Base-by-base conservation (phyloP, 345 rosid genomes). In the Euphorbia tirucalli region DNA sequence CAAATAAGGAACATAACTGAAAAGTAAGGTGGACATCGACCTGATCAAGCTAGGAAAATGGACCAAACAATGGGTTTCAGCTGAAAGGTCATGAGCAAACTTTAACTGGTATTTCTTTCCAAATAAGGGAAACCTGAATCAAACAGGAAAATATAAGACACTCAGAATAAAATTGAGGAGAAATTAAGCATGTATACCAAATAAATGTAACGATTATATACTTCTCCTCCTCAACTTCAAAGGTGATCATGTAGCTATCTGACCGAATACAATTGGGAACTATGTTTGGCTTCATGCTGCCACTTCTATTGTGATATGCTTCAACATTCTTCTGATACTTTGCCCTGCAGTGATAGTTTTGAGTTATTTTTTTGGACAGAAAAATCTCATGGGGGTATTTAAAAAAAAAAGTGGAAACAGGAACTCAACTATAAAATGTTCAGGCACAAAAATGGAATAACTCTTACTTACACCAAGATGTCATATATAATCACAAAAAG, bases 191-290 rank as follows among this genome's bases (percentile, higher is more conserved):
- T 43, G 63, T 35, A 18, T 21, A 48, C 10, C 31, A 43, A 65
- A 41, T 41, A 24, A 14, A 15, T 58, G 13, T 61, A 64, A 58
- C 5, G 44, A 25, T 30, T 27, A 62, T 84, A 57, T 85, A 95
- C 99, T 92, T 95, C 83, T 95, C 98, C 86, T 95, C 99, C 83
- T 92, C 96, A 21, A 90, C 80, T 87, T 92, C 98, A 48, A 95
- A 95, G 70, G 92, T 87, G 83, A 92, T 95, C 91, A 89, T 76
- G 85, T 92, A 92, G 84, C 85, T 88, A 78, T 95, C 99, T 14
- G 99, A 88, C 28, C 96, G 88, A 75, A 95, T 89, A 81, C 93
- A 92, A 85, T 89, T 95, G 32, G 99, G 97, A 73, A 95, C 92
- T 54, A 86, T 85, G 75, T 90, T 88, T 15, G 86, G 93, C 87